A percentile compares a stretch with the other conserved stretches of the same genome.
Evolutionary conservation across 2,329 filamentous ascomycete genomes (phyloP).

Genomic region (Pseudovirgaria hyperparasitica): DNA sequence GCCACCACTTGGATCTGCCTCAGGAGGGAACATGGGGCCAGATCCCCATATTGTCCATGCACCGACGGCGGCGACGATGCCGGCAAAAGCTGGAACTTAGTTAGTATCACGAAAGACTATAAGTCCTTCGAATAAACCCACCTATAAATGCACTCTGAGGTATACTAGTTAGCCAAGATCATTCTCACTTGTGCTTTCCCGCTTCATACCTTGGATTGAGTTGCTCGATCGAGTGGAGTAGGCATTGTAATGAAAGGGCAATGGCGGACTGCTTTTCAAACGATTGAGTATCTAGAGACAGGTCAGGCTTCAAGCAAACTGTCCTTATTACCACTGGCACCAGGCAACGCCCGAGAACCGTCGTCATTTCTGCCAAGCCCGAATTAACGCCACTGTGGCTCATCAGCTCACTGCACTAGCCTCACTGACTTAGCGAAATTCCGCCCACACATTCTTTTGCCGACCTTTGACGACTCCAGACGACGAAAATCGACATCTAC

Average conservation of each 20-base stretch:
- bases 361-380: conserved; percentile 10
- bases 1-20: conserved; percentile 66
- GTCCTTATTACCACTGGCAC: not conserved
- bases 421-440: conserved; percentile 18
- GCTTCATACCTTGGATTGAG: conserved; percentile 32
- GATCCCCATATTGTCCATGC: conserved; percentile 72
- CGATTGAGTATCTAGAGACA: not conserved
- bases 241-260: conserved; percentile 25
- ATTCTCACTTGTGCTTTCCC: no score
- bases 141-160: conserved; percentile 36
- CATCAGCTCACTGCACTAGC: conserved; percentile 12
- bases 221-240: conserved; percentile 35
- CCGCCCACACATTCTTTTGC: conserved; percentile 21
- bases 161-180: not conserved
- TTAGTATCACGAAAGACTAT: no score
- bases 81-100: conserved; percentile 49
- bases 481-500: conserved; percentile 10
- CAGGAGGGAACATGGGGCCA: conserved; percentile 65
- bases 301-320: not conserved
- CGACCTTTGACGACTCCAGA: conserved; percentile 1
- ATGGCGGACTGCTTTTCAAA: not conserved
- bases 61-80: conserved; percentile 67
- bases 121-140: no score
- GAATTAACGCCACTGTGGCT: conserved; percentile 11
- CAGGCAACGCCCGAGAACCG: conserved; percentile 6